Base-by-base conservation (phyloP, 176 grass and related monocot species). In the Phragmites australis region DNA sequence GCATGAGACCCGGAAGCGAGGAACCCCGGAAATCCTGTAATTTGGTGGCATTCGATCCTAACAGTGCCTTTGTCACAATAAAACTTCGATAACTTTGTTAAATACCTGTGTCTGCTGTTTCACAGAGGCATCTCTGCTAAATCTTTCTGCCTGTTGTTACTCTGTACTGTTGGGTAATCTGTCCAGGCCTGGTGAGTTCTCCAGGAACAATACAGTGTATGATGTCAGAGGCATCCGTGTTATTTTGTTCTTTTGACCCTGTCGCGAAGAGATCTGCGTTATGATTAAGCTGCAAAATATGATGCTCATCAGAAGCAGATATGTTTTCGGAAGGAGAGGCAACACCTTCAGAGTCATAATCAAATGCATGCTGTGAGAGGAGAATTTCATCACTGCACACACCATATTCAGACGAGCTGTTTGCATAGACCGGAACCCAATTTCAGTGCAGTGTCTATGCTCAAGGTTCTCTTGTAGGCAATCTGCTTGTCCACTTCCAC, bases 11-110 rank as follows among this genome's bases (percentile, higher is more conserved):
- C 82, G 47, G 45, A 85, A 68, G 22, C 30, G 65, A 79, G 23
- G 17, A 75, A 62, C 62, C 68, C 48, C 64, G 21, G 61, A 40
- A 45, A 70, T 56, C 82, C 22, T 89, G 62, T 81, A 89, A 75
- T 75, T 55, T 37, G 37, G 32, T 34, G 8, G 29, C 59, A 17
- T 62, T 32, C 14, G 6, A 32, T 26, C 25, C 55, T 12, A 17
- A 6, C 13, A 31, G 27, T 31, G 58, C 13, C 27, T 14, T 32
- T 62, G 14, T 18, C 29, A 62, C 5, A 31, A 17, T 31, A 7
- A 4, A 6, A 5, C 6, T 6, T 30, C 2, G 1, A 5, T 9
- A 61, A 27, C 59, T 32, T 29, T 62, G 16, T 22, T 44, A 22
- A 75, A 44, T 27, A 54, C 16, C 32, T 45, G 73, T 65, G 37